These are phyloP conservation scores for Lithohypha guttulata DNA, from an alignment of 2,329 filamentous ascomycete genomes.

Conservation along the genomic window DNA sequence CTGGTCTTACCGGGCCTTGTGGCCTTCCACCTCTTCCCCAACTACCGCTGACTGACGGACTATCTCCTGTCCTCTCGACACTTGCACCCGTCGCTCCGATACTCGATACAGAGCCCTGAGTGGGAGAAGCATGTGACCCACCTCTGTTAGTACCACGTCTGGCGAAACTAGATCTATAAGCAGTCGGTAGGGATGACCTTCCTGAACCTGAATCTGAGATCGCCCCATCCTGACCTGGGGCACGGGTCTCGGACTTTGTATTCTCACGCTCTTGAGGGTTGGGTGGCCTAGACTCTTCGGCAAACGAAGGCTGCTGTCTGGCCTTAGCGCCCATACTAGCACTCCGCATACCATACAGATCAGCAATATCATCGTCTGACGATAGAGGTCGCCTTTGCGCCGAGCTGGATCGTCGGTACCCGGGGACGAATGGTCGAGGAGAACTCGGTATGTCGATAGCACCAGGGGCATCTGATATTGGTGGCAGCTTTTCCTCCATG, in stretches of 20 bases:
- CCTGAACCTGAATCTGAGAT: constrained; percentile 17
- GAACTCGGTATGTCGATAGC: constrained; percentile 41
- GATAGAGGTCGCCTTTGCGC: constrained; percentile 28
- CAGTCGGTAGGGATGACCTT: constrained; percentile 13
- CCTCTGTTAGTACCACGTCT: constrained; percentile 12
- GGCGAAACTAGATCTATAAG: constrained; percentile 11
- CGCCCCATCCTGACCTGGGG: constrained; percentile 13
- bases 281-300: neutral
- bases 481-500: constrained; percentile 18
- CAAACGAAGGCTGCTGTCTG: constrained; percentile 2
- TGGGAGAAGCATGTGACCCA: constrained; percentile 10
- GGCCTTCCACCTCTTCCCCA: constrained; percentile 16
- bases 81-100: constrained; percentile 17
- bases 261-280: constrained; percentile 10
- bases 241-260: constrained; percentile 11
- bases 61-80: constrained; percentile 15
- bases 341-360: constrained; percentile 37
- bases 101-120: constrained; percentile 18
- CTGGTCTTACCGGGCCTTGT: constrained; percentile 16
- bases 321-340: constrained; percentile 32
- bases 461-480: constrained; percentile 24
- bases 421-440: constrained; percentile 31
- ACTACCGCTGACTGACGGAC: constrained; percentile 15
- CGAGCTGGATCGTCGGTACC: constrained; percentile 36
- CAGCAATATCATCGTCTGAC: constrained; percentile 32